Evolutionary conservation across 208 protist species (phyloP).

Genomic region (Endotrypanum monterogeii): DNA sequence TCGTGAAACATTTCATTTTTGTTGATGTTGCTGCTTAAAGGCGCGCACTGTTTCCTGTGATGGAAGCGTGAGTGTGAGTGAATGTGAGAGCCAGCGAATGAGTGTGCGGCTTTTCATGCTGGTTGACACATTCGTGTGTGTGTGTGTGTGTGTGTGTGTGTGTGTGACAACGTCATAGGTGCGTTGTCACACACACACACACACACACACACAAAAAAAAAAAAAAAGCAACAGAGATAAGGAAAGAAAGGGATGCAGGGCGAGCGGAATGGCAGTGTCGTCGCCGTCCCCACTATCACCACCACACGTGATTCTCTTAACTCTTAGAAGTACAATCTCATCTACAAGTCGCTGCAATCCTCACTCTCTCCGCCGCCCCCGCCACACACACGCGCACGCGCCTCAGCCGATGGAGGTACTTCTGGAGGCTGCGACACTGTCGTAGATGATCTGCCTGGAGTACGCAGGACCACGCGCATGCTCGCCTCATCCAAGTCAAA

Average conservation of each 20-base stretch:
- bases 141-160: too few relatives aligned
- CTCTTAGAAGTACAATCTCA: not conserved
- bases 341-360: not conserved
- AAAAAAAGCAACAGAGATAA: not conserved
- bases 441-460: not conserved
- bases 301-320: not conserved
- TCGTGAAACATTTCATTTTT: too few relatives aligned
- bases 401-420: not conserved
- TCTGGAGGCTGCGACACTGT: not conserved
- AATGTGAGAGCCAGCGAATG: too few relatives aligned
- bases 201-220: not conserved
- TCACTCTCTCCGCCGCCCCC: not conserved
- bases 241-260: not conserved
- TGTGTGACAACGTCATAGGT: too few relatives aligned
- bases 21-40: too few relatives aligned
- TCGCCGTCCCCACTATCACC: not conserved
- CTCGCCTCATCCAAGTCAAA: conserved; percentile 31
- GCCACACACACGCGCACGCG: not conserved
- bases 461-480: conserved; percentile 20
- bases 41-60: too few relatives aligned
- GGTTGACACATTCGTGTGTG: too few relatives aligned
- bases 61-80: too few relatives aligned
- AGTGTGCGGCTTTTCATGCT: too few relatives aligned
- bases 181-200: not conserved
- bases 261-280: too few relatives aligned